Evolutionary conservation across 2,329 filamentous ascomycete species (phyloP), one percentile per base, ranked within the genome.

Genomic region (Geoglossum cookeanum): DNA sequence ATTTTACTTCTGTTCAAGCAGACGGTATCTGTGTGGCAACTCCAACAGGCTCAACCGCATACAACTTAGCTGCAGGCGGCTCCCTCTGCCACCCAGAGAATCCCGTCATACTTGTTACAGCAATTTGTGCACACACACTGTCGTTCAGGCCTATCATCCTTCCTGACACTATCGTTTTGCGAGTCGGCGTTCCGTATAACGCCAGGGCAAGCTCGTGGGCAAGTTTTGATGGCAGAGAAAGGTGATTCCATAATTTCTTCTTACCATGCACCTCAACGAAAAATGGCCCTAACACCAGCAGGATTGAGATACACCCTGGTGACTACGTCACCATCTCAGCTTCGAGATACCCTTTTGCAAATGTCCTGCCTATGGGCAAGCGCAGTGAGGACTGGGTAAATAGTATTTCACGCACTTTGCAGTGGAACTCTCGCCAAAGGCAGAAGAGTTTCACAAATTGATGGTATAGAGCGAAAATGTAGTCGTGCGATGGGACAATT

Each of bases 121-220:
- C 91, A 55, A 95, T 97, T 58, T 96, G 90, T 67, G 87, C 92
- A 1, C 91, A 97, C 69, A 96, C 91, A 0, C 76, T 97, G 2
- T 94, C 87, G 1, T 97, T 97, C 76, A 79, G 92, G 9, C 91
- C 91, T n/a, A 92, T 97, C 64, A 92, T 97, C 65, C 76, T 97
- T 2, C 92, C 92, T 0, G 92, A 98, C 70, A 96, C 91, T 0
- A 94, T 97, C 60, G 91, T 97, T 0, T 75, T 98, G 59, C 81
- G 92, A 42, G 78, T 95, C 17, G 92, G 91, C 9, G 90, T 97
- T n/a, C 92, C 92, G 0, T 97, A 95, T 68, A 84, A 94, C 68
- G 87, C 90, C 7, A 77, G 92, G 55, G 89, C 88, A 3, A 85
- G 81, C 63, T 90, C 85, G 45, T 98, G 92, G 91, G 92, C 90